phyloP scores from a whole-genome alignment of 2,329 filamentous ascomycete species.

The Fusarium sp. region DNA sequence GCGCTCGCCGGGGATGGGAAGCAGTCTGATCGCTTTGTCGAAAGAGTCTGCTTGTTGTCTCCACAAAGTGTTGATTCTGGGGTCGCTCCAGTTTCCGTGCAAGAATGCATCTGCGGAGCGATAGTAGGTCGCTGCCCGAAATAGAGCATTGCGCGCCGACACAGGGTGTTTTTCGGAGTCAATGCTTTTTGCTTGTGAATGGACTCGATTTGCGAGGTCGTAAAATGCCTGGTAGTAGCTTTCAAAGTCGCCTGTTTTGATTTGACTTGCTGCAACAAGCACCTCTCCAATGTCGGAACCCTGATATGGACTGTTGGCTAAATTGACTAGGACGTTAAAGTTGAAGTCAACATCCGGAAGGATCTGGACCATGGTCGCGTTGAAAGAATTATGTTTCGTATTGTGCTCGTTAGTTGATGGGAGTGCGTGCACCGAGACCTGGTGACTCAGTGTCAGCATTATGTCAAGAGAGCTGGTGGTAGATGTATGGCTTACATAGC shows the following conservation, averaged over 20 bases:
- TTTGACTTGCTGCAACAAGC: slow-evolving; percentile 48
- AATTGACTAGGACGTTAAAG: too few species aligned
- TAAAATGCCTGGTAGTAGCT: slow-evolving; percentile 44
- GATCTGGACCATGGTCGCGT: too few species aligned
- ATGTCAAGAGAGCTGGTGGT: too few species aligned
- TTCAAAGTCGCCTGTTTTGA: slow-evolving; percentile 44
- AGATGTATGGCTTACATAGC: too few species aligned
- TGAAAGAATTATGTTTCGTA: too few species aligned
- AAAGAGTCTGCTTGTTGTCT: slow-evolving; percentile 55
- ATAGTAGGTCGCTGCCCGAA: slow-evolving; percentile 60
- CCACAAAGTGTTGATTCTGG: slow-evolving; percentile 58
- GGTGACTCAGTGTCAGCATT: too few species aligned
- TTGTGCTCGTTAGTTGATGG: too few species aligned
- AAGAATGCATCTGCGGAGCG: slow-evolving; percentile 60
- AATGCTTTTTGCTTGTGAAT: slow-evolving; percentile 34
- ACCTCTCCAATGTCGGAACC: slow-evolving; percentile 51
- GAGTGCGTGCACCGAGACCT: too few species aligned
- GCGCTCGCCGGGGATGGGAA: slow-evolving; percentile 56
- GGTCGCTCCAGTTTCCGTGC: slow-evolving; percentile 57
- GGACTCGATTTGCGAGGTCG: slow-evolving; percentile 42
- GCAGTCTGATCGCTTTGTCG: slow-evolving; percentile 54
- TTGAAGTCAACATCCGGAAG: too few species aligned
- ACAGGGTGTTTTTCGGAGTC: slow-evolving; percentile 39
- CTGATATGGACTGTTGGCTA: too few species aligned
- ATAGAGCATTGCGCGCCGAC: slow-evolving; percentile 47